These are phyloP conservation scores for Arachnopeziza araneosa DNA, from an alignment of 2,329 filamentous ascomycete genomes.

Conservation along the genomic window DNA sequence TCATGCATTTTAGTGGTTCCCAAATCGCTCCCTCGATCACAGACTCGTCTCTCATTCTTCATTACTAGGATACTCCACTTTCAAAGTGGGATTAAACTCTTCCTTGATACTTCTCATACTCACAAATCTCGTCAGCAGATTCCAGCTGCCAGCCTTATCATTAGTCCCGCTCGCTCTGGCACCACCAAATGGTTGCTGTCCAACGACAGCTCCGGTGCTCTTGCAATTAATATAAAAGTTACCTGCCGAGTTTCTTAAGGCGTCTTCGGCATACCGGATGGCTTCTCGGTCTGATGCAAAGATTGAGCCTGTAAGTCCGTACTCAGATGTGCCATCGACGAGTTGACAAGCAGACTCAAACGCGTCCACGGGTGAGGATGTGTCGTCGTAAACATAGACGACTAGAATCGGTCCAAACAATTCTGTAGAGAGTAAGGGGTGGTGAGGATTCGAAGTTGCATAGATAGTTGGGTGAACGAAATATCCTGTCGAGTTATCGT, in stretches of 20 bases:
- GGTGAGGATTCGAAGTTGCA: conserved; percentile 64
- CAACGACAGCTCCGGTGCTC: conserved; percentile 67
- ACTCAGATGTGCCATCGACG: conserved; percentile 68
- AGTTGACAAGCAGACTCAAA: conserved; percentile 55
- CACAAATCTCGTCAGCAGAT: conserved; percentile 60
- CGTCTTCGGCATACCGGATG: conserved; percentile 64
- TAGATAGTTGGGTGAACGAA: conserved; percentile 83
- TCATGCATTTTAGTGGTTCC: neutral
- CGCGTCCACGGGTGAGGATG: conserved; percentile 42
- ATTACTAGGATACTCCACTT: conserved; percentile 68
- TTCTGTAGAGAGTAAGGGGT: conserved; percentile 70
- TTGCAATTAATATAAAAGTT: conserved; percentile 89
- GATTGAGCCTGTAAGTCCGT: conserved; percentile 70
- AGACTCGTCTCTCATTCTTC: conserved; percentile 33
- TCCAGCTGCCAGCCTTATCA: conserved; percentile 65
- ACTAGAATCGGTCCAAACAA: conserved; percentile 77
- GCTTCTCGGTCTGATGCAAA: conserved; percentile 66
- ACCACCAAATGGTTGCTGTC: conserved; percentile 68
- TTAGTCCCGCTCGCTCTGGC: conserved; percentile 65
- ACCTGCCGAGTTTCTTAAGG: conserved; percentile 65
- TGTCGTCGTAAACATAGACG: conserved; percentile 73
- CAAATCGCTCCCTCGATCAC: neutral
- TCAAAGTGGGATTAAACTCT: conserved; percentile 60
- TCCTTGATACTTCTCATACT: conserved; percentile 67
- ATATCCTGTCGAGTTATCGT: conserved; percentile 74